Evolutionary conservation across 2,329 filamentous ascomycete genomes (phyloP).

Genomic region (Cordyceps farinosa): DNA sequence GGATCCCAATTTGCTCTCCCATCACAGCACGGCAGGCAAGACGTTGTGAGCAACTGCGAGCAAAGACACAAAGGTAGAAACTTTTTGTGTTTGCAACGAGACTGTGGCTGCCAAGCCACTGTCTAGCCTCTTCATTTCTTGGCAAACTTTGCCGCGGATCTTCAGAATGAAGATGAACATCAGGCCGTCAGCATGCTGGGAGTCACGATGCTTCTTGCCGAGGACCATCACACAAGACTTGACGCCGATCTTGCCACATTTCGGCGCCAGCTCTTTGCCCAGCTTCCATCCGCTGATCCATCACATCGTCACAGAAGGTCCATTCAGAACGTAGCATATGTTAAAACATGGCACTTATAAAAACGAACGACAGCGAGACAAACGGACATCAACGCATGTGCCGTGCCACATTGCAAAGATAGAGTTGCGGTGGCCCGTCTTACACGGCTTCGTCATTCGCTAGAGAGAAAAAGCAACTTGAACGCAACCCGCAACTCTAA

Average conservation of each 20-base stretch:
- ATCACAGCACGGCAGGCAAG: neutral
- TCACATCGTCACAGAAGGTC: neutral
- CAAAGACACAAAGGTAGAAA: neutral
- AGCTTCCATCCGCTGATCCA: neutral
- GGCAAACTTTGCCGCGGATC: neutral
- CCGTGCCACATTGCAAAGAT: neutral
- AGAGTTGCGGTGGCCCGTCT: slow-evolving; percentile 10
- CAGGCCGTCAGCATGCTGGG: neutral
- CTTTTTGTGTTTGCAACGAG: neutral
- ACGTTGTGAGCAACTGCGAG: neutral
- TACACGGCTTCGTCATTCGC: neutral
- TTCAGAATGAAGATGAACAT: neutral
- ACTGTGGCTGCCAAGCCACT: neutral
- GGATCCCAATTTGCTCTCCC: neutral
- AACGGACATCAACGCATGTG: neutral
- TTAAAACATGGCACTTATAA: neutral
- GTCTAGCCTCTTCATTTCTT: neutral
- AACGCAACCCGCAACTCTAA: neutral
- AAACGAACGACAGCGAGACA: neutral
- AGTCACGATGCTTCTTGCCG: slow-evolving; percentile 3
- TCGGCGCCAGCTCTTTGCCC: neutral
- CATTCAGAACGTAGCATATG: neutral
- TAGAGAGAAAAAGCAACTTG: slow-evolving; percentile 6
- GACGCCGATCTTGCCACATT: slow-evolving; percentile 9
- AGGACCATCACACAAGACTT: neutral